phyloP scores from a whole-genome alignment of 1,284 basidiomycete genomes.

The Leucoagaricus sp. region DNA sequence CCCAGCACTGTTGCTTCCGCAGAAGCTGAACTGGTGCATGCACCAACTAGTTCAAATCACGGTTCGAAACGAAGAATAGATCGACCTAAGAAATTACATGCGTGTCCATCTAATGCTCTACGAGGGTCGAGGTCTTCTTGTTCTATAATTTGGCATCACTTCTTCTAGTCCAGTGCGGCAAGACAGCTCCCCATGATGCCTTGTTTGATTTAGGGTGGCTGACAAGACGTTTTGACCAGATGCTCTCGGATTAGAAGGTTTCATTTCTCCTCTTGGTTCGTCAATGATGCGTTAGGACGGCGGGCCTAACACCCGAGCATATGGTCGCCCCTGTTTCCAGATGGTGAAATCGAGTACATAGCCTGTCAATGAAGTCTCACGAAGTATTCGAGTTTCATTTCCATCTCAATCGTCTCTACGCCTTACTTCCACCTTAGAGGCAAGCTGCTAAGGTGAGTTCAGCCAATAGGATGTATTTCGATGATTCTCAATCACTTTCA shows the following conservation, averaged over 20 bases:
- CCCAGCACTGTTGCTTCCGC: background rate
- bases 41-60: background rate
- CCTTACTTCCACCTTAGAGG: too few relatives aligned
- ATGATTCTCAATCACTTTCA: too few relatives aligned
- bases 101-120: too few relatives aligned
- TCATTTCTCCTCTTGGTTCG: background rate
- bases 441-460: too few relatives aligned
- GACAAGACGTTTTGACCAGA: background rate
- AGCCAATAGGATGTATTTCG: too few relatives aligned
- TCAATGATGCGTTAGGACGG: background rate
- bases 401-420: too few relatives aligned
- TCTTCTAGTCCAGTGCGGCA: background rate
- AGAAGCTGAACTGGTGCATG: conserved; percentile 12
- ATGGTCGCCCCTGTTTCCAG: too few relatives aligned
- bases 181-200: background rate
- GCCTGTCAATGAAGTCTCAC: too few relatives aligned
- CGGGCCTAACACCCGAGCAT: too few relatives aligned
- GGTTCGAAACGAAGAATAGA: background rate
- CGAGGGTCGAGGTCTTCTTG: conserved; percentile 1
- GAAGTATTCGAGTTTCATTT: too few relatives aligned
- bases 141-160: background rate
- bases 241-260: background rate
- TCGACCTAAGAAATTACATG: background rate
- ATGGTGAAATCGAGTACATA: too few relatives aligned
- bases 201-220: background rate